Base-by-base conservation (phyloP, 352 stramenopile genomes). In the Phytopythium delawarense region DNA sequence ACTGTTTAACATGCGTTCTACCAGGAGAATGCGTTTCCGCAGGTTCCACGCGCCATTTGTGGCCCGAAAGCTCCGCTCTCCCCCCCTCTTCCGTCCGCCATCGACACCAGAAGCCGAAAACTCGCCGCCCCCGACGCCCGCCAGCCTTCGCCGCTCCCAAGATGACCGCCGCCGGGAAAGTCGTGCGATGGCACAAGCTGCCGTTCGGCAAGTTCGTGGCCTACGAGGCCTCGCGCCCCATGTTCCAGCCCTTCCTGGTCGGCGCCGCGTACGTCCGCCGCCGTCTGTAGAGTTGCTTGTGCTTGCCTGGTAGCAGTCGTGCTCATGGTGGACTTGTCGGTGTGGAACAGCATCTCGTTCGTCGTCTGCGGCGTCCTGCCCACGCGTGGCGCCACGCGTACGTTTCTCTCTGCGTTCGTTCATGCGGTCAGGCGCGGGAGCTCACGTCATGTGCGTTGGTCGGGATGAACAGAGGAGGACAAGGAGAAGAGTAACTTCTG, bases 401-500 rank as follows among this genome's bases (percentile, higher is more conserved):
- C 66, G 74, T 69, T 52, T 34, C 12, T 59, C 8, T 5, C 20
- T 7, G 40, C 15, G 40, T 15, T 15, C 35, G 7, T 11, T 4
- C 7, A 23, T n/a, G 18, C 40, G 18, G 5, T 46, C 15, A 45
- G 39, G 16, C 39, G 11, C 16, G 5, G 2, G 59, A 37, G 40
- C 34, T 39, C 35, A 28, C 59, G 18, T 51, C 39, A 4, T 44
- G 7, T 67, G 49, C 30, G 0, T 60, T 37, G 50, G 42, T 6
- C 63, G 28, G 28, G 15, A 37, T 45, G 20, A 13, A 69, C 62
- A 86, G 81, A 95, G 70, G 87, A 95, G 71, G 75, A 87, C 65
- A 90, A 86, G 74, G 79, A 89, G 62, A 82, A 89, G 75, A 88
- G 74, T 57, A 92, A 92, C 70, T 95, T 84, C 84, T 95, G 87